Base-by-base conservation (phyloP, 179 eudicot species). In the Beta macrorhiza region DNA sequence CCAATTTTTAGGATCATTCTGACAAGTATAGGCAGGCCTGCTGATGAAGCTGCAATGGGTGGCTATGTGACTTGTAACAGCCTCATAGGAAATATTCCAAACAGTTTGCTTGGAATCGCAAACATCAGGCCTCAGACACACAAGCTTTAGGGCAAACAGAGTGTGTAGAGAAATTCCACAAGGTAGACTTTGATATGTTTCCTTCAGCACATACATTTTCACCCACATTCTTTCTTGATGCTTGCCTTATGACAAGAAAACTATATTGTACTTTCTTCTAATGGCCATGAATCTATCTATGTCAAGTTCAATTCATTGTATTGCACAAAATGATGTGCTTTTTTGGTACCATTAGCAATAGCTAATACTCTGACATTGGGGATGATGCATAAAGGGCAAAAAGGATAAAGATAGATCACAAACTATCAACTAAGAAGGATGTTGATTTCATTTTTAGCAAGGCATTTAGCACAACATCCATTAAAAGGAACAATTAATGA, bases 111-210 rank as follows among this genome's bases (percentile, higher is more conserved):
- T 53, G 79, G 84, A 69, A 85, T 90, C 17, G 69, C 56, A 61
- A 83, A 81, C 44, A 1, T 29, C 32, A 37, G 4, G 42, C 2
- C 82, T 94, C 29, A 90, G 81, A 78, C 97, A 94, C 77, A 93
- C 86, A 51, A 94, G 80, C 77, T 93, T 94, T 82, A 85, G 94
- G 74, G 90, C 90, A 32, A 94, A 93, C 78, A 88, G 83, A 79
- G 76, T 93, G 44, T 91, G 98, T 76, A 97, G 97, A 45, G 82
- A 67, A 76, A 90, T 94, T 17, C 98, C 97, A 67, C 96, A 89
- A 79, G 95, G 92, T 5, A 89, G 96, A 70, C 98, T 97, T 2
- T 94, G 79, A 65, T 88, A 90, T 49, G 74, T 90, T 29, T 37
- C 93, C 91, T 77, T 89, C 90, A 47, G 77, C 80, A 42, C 42